These are phyloP conservation scores for Lantana camara DNA, from an alignment of 257 asterid genomes.

Conservation along the genomic window DNA sequence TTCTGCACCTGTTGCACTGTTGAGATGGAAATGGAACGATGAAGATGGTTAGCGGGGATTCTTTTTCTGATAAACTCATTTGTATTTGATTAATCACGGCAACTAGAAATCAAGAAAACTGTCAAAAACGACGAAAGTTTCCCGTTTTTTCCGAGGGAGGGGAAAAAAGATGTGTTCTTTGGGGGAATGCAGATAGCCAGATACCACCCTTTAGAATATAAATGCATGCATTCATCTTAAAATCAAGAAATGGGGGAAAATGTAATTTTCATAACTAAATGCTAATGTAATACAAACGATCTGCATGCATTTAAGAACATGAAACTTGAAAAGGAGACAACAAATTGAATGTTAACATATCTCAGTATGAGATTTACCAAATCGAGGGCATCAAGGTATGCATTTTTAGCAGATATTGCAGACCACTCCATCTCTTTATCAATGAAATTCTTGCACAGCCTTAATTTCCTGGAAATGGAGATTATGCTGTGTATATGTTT, in stretches of 20 bases:
- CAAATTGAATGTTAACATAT: neutral
- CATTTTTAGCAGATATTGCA: conserved; percentile 53
- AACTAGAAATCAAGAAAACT: too few relatives aligned
- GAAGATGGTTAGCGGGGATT: neutral
- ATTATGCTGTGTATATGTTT: conserved; percentile 3
- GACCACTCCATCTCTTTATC: conserved; percentile 58
- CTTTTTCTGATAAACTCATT: too few relatives aligned
- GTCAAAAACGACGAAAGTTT: too few relatives aligned
- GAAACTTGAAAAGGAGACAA: neutral
- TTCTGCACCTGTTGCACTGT: conserved; percentile 45
- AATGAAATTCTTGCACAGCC: too few relatives aligned
- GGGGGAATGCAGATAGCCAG: neutral
- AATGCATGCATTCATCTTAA: neutral
- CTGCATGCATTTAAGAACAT: conserved; percentile 6
- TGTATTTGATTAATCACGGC: too few relatives aligned
- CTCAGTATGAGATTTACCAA: too few relatives aligned
- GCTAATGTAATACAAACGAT: too few relatives aligned
- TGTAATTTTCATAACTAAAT: too few relatives aligned
- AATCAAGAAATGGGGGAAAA: neutral
- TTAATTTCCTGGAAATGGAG: conserved; percentile 10
- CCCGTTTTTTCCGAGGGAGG: too few relatives aligned
- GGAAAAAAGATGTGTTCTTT: neutral
- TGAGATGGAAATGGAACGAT: neutral
- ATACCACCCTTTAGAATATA: too few relatives aligned
- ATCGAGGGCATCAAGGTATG: conserved; percentile 65